phyloP scores from a whole-genome alignment of 139 green algal species.

The Chlamydomonas applanata region DNA sequence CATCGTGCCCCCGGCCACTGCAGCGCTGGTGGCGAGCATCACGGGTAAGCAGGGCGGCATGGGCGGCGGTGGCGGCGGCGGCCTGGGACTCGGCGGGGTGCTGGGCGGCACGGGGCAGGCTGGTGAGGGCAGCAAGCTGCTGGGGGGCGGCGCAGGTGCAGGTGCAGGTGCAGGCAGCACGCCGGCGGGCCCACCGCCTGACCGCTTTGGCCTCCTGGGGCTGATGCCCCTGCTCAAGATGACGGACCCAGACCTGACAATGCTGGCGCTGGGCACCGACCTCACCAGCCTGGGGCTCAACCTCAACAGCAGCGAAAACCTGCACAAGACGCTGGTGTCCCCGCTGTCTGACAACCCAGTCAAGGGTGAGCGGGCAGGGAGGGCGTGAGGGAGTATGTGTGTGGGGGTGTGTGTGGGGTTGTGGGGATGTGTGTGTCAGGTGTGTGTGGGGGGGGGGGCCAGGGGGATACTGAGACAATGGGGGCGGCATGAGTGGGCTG shows the following conservation, averaged over 20 bases:
- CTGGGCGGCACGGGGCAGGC: not conserved
- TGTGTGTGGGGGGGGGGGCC: not conserved
- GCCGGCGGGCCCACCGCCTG: constrained; percentile 16
- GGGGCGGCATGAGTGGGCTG: not conserved
- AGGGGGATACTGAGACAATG: not conserved
- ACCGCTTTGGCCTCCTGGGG: constrained; percentile 89
- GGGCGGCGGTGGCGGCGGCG: not conserved
- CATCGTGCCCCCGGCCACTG: not conserved
- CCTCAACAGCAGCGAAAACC: constrained; percentile 68
- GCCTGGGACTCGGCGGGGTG: not conserved
- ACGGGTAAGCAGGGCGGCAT: constrained; percentile 2
- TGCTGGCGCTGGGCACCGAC: constrained; percentile 92
- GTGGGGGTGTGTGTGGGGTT: too few relatives aligned
- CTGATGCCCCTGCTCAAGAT: constrained; percentile 93
- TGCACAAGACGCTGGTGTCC: constrained; percentile 66
- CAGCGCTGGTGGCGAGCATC: not conserved
- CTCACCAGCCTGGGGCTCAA: constrained; percentile 95
- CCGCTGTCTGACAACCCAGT: constrained; percentile 79
- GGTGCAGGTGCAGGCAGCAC: not conserved
- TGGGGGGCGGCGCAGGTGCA: not conserved
- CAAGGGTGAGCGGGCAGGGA: constrained; percentile 16
- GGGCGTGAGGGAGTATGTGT: too few relatives aligned
- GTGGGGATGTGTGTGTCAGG: too few relatives aligned
- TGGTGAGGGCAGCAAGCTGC: not conserved
- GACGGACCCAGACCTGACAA: constrained; percentile 90